Evolutionary conservation across 495 filamentous ascomycete species (phyloP).

Genomic region (Penicillium cinerascens): DNA sequence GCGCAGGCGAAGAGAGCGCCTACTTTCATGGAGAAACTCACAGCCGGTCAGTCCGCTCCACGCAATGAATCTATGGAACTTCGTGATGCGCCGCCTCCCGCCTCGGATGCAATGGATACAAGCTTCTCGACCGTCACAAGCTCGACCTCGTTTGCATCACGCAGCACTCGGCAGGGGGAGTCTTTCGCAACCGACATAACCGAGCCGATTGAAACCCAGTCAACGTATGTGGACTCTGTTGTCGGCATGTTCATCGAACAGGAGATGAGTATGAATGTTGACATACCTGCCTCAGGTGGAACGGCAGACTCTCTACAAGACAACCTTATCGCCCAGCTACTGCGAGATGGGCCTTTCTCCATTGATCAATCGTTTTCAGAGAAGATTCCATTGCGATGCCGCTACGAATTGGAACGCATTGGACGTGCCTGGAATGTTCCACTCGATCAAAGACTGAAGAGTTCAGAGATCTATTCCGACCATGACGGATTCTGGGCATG

Average conservation of each 20-base stretch:
- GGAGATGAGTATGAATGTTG: neutral
- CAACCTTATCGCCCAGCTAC: conserved; percentile 27
- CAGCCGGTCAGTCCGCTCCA: conserved; percentile 10
- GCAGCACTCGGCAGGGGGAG: conserved; percentile 3
- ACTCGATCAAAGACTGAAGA: conserved; percentile 29
- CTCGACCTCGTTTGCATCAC: conserved; percentile 19
- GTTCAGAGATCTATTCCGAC: conserved; percentile 21
- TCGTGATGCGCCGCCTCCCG: neutral
- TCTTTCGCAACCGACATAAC: conserved; percentile 37
- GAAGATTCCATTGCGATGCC: conserved; percentile 36
- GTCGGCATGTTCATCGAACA: conserved; percentile 9
- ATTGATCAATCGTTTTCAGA: conserved; percentile 21
- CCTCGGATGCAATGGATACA: conserved; percentile 16
- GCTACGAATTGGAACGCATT: conserved; percentile 45
- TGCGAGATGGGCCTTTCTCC: conserved; percentile 34
- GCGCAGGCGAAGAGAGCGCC: conserved; percentile 3
- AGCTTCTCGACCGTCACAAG: conserved; percentile 28
- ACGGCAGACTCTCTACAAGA: conserved; percentile 12
- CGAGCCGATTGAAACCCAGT: conserved; percentile 26
- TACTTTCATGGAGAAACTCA: conserved; percentile 21
- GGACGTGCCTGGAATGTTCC: conserved; percentile 34
- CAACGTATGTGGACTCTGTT: conserved; percentile 33
- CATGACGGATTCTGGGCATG: conserved; percentile 42
- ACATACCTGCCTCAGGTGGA: neutral
- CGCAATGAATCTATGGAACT: conserved; percentile 1